Evolutionary conservation across 768 basidiomycete genomes (phyloP).

Genomic region (Myochromella boudieri): DNA sequence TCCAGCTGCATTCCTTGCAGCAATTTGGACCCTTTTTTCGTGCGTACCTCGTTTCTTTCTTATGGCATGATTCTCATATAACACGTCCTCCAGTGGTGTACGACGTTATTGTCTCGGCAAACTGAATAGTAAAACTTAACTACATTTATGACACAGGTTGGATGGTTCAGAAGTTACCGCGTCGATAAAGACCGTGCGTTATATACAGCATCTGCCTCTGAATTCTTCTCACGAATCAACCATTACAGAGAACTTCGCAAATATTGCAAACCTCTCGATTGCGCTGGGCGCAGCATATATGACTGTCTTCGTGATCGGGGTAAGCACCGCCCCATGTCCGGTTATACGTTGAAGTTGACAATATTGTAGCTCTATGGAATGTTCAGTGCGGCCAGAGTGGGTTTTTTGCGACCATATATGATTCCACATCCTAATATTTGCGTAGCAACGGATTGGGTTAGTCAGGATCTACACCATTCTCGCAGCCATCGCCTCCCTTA

Average conservation of each 20-base stretch:
- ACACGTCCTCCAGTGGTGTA: conserved; percentile 28
- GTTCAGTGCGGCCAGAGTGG: conserved; percentile 47
- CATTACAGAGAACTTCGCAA: conserved; percentile 34
- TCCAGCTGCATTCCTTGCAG: conserved; percentile 43
- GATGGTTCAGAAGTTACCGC: conserved; percentile 56
- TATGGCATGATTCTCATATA: not conserved
- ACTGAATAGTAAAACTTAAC: not conserved
- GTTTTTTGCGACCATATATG: conserved; percentile 21
- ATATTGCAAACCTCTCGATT: conserved; percentile 55
- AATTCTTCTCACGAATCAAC: too few species aligned
- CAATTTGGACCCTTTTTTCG: conserved; percentile 64
- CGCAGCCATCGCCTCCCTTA: conserved; percentile 43
- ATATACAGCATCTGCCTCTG: not conserved
- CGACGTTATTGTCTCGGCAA: conserved; percentile 7
- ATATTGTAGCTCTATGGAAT: conserved; percentile 46
- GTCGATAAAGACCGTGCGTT: conserved; percentile 50
- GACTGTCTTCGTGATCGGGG: conserved; percentile 48
- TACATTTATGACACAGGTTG: conserved; percentile 42
- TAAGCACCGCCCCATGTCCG: conserved; percentile 11
- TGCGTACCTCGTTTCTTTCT: conserved; percentile 34
- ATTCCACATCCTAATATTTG: not conserved
- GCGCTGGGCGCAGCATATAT: conserved; percentile 62
- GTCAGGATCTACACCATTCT: conserved; percentile 58
- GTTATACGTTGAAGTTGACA: not conserved
- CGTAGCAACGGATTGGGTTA: conserved; percentile 53